A percentile compares a stretch with the other conserved stretches of the same genome.
Conservation (phyloP, 805 yeast species). For the Saccharomyces mikatae region DNA sequence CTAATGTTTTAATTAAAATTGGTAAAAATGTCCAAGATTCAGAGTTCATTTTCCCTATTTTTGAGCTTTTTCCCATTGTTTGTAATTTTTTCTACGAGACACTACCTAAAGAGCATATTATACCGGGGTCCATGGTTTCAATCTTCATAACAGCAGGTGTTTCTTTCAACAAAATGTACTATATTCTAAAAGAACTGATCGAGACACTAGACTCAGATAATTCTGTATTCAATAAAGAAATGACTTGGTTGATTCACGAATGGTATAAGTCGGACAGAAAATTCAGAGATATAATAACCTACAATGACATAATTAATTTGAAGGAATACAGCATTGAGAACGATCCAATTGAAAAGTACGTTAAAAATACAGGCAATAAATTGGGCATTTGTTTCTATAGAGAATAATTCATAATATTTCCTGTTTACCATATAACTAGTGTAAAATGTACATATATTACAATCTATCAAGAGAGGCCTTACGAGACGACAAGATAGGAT, state of each 20-base stretch:
- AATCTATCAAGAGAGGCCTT: not conserved
- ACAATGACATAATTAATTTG: conserved; percentile 39
- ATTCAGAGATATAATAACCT: conserved; percentile 48
- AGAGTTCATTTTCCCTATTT: conserved; percentile 75
- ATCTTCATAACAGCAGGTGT: conserved; percentile 59
- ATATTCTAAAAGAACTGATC: conserved; percentile 51
- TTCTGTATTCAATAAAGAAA: conserved; percentile 46
- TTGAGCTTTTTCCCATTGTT: conserved; percentile 58
- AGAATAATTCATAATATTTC: not conserved
- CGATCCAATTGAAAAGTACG: conserved; percentile 52
- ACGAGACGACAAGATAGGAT: not conserved
- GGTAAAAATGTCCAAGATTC: conserved; percentile 61
- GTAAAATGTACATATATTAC: not conserved
- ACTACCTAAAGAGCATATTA: conserved; percentile 33
- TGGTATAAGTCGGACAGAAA: conserved; percentile 64
- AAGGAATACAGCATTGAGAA: conserved; percentile 40
- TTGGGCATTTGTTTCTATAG: not conserved
- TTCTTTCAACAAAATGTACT: conserved; percentile 56
- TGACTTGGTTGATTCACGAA: conserved; percentile 51
- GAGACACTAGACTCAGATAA: conserved; percentile 51
- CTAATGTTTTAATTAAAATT: conserved; percentile 35
- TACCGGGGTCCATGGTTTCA: conserved; percentile 49
- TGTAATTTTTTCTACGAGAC: conserved; percentile 45
- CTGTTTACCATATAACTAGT: conserved; percentile 9
- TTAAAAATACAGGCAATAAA: conserved; percentile 33